Evolutionary conservation across 192 early-diverging fungal species (phyloP), one percentile per base, ranked within the genome.

Genomic region (Gaertneriomyces semiglobifer): DNA sequence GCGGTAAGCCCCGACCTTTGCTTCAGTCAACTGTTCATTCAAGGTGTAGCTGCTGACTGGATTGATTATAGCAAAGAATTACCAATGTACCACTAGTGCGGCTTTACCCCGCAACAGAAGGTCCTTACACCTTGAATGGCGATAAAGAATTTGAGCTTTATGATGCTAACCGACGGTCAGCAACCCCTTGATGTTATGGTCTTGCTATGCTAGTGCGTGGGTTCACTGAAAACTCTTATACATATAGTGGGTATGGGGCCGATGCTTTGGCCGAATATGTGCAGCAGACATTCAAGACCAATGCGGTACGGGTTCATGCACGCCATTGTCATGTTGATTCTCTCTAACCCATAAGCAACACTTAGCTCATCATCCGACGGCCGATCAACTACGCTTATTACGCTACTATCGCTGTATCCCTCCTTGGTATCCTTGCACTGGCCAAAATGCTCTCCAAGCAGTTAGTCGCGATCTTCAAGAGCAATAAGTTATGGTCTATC

Each of bases 61-160:
- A 20, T 57, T 38, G 19, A 1, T 57, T 57, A 14, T 61, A 61
- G 43, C 14, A 25, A 20, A 14, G 2, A 44, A 14, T 46, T 0
- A 40, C 61, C 47, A 6, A 55, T 44, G 91, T 89, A 14, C 89
- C 89, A 18, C 76, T 83, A 10, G 65, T 89, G 4, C 77, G 83
- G 14, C 86, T 86, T 57, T 93, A 83, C 59, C 84, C 88, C 9
- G 81, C 87, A 18, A 84, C 86, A 9, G 83, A 84, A 59, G 81
- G 79, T 2, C 75, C 82, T 6, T 55, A 74, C 43, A 75, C 77
- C 25, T 72, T 76, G 42, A 61, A 47, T 58, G 70, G 61, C 59
- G 71, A 41, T 65, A 65, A 59, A 16, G 84, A 81, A 42, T 77
- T 66, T 18, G 78, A 83, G 46, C 66, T 69, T 25, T 91, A 90